Evolutionary conservation across 768 basidiomycete species (phyloP).

Genomic region (Suillus placidus): DNA sequence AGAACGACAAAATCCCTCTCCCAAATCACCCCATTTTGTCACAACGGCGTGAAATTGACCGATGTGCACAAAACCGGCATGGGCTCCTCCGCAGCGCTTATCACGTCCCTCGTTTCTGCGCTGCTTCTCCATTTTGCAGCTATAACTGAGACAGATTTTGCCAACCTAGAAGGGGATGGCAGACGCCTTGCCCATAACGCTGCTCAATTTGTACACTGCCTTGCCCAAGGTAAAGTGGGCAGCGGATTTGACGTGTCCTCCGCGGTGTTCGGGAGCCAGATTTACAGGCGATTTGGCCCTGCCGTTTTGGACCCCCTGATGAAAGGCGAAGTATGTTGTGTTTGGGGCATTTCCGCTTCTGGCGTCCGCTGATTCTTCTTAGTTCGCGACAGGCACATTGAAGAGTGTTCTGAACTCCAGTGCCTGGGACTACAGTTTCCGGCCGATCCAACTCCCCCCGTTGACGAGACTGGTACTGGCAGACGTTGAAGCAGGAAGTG

Average conservation of each 20-base stretch:
- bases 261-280: slow-evolving; percentile 92
- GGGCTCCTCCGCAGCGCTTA: slow-evolving; percentile 95
- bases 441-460: slow-evolving; percentile 82
- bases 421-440: slow-evolving; percentile 73
- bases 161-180: slow-evolving; percentile 45
- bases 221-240: slow-evolving; percentile 97
- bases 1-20: slow-evolving; percentile 64
- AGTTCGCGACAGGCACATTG: slow-evolving; percentile 20
- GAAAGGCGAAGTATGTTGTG: slow-evolving; percentile 40
- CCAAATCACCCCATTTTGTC: slow-evolving; percentile 74
- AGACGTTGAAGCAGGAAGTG: slow-evolving; percentile 94
- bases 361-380: background rate
- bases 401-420: slow-evolving; percentile 61
- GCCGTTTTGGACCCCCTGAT: slow-evolving; percentile 66
- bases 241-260: slow-evolving; percentile 96
- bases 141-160: slow-evolving; percentile 55
- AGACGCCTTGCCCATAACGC: slow-evolving; percentile 83
- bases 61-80: slow-evolving; percentile 98
- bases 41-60: slow-evolving; percentile 65
- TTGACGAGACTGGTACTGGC: slow-evolving; percentile 84
- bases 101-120: slow-evolving; percentile 89
- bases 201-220: slow-evolving; percentile 92
- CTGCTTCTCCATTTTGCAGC: slow-evolving; percentile 77
- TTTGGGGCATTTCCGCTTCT: background rate
- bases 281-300: slow-evolving; percentile 88